These are phyloP conservation scores for Graphilbum sp. DNA, from an alignment of 2,329 filamentous ascomycete genomes.

Conservation along the genomic window DNA sequence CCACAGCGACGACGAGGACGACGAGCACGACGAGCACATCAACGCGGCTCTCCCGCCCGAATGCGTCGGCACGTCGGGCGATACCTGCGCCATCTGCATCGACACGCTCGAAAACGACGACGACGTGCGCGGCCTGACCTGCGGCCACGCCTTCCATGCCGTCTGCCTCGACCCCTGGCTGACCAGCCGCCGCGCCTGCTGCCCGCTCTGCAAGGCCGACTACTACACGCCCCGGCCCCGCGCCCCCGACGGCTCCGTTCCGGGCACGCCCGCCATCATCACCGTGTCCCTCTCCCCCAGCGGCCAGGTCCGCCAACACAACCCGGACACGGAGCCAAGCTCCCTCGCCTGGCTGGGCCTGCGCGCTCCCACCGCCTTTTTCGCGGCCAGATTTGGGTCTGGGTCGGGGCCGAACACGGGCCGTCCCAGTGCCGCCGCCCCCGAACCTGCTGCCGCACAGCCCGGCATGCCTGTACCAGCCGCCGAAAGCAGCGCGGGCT, in stretches of 20 bases:
- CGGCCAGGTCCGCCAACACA: conserved; percentile 15
- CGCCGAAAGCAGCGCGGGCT: not conserved
- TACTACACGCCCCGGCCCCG: conserved; percentile 92
- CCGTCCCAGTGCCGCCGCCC: too few species aligned
- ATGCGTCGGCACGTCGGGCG: conserved; percentile 64
- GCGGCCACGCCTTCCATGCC: conserved; percentile 96
- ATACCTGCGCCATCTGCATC: conserved; percentile 92
- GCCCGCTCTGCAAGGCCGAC: conserved; percentile 93
- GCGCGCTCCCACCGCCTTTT: too few species aligned
- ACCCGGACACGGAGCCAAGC: conserved; percentile 21
- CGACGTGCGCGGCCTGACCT: conserved; percentile 83
- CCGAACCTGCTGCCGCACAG: too few species aligned
- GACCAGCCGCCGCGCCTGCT: conserved; percentile 85
- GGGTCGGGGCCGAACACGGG: not conserved
- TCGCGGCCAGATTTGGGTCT: not conserved
- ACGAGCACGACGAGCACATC: conserved; percentile 60
- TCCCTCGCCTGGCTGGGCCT: not conserved
- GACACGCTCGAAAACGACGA: conserved; percentile 90
- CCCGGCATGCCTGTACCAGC: too few species aligned
- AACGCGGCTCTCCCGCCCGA: conserved; percentile 73
- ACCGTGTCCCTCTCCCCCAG: conserved; percentile 14
- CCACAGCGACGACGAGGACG: conserved; percentile 35
- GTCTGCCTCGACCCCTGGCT: conserved; percentile 94
- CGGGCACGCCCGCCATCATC: conserved; percentile 14
- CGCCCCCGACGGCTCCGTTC: conserved; percentile 24